phyloP scores from a whole-genome alignment of 495 filamentous ascomycete species.

The Hypoxylon crocopeplum region DNA sequence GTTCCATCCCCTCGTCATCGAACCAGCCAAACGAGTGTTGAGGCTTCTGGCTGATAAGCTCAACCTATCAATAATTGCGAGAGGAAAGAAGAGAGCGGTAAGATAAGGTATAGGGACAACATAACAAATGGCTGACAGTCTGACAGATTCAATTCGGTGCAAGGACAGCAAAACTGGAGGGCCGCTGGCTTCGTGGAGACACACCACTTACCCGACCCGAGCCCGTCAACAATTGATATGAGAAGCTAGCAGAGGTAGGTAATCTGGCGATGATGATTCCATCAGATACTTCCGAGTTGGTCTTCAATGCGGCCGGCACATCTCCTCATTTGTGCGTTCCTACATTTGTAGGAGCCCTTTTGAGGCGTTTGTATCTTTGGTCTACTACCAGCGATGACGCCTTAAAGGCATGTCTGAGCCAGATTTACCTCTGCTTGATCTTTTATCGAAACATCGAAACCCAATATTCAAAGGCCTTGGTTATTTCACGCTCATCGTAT shows the following conservation, averaged over 20 bases:
- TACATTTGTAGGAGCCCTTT: constrained; percentile 36
- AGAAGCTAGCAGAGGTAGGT: constrained; percentile 9
- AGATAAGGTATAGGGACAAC: constrained; percentile 15
- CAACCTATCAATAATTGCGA: constrained; percentile 71
- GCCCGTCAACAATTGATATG: neutral
- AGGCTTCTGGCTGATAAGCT: constrained; percentile 78
- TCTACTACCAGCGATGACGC: constrained; percentile 47
- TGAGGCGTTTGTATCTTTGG: constrained; percentile 33
- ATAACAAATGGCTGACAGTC: constrained; percentile 16
- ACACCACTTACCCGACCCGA: constrained; percentile 47
- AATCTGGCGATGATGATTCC: constrained; percentile 60
- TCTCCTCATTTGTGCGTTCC: constrained; percentile 38
- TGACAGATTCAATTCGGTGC: constrained; percentile 80
- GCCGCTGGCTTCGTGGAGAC: constrained; percentile 74
- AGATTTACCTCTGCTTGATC: constrained; percentile 6
- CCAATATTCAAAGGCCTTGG: too few relatives aligned
- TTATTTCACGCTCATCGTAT: too few relatives aligned
- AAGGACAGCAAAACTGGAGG: constrained; percentile 85
- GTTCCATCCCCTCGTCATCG: constrained; percentile 56
- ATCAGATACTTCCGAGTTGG: constrained; percentile 67
- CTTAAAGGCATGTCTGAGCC: constrained; percentile 59
- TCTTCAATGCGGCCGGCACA: constrained; percentile 21
- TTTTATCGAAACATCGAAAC: neutral
- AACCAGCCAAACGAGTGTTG: constrained; percentile 81
- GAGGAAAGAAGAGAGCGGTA: constrained; percentile 89